phyloP scores from a whole-genome alignment of 306 rosid species.

The Quercus variabilis region DNA sequence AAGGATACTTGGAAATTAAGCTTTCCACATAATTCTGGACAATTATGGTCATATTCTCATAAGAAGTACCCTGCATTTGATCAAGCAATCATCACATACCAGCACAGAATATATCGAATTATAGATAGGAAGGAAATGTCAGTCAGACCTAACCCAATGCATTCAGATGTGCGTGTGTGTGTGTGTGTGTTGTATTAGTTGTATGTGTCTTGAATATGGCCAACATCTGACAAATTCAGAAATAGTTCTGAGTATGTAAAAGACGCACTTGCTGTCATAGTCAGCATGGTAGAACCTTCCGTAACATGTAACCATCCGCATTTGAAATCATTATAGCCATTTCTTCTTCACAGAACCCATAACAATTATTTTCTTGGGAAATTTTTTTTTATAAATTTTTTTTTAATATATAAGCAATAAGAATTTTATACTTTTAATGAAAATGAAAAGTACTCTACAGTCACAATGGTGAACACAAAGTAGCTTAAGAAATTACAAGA shows the following conservation, averaged over 20 bases:
- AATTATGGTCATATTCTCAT: slow-evolving; percentile 90
- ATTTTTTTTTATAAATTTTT: no score
- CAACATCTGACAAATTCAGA: neutral
- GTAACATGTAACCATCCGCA: neutral
- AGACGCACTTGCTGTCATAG: neutral
- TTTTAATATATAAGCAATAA: no score
- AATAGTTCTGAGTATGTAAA: neutral
- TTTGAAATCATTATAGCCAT: neutral
- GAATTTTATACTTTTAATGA: no score
- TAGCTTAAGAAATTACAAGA: no score
- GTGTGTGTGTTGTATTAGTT: neutral
- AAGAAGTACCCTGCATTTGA: slow-evolving; percentile 76
- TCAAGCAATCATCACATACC: slow-evolving; percentile 18
- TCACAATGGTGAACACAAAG: no score
- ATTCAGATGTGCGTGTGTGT: no score
- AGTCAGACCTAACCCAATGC: no score
- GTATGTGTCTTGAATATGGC: neutral
- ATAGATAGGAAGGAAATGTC: no score
- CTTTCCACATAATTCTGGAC: slow-evolving; percentile 81
- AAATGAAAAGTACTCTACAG: no score
- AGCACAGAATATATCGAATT: slow-evolving; percentile 10
- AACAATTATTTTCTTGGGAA: no score
- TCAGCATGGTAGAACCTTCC: neutral
- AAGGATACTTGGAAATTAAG: slow-evolving; percentile 89
- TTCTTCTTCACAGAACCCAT: no score